Percentiles rank a stretch among this genome's conserved stretches.
These are phyloP conservation scores for Trametes cinnabarina DNA, from an alignment of 768 basidiomycete genomes.

Conservation along the genomic window DNA sequence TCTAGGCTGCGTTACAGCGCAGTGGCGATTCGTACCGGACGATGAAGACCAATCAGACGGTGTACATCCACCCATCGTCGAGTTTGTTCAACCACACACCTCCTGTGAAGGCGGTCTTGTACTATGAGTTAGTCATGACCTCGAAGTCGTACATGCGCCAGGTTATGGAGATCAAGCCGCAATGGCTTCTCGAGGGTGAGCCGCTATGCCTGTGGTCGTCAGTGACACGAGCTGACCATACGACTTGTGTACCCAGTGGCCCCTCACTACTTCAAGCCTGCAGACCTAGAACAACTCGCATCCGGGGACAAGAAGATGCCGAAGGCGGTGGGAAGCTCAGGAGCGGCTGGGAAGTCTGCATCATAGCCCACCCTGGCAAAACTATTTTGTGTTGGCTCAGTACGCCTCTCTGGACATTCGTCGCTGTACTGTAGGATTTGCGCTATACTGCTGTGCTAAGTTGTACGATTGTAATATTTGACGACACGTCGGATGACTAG, in stretches of 20 bases:
- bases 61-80: constrained; percentile 95
- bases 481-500: not conserved
- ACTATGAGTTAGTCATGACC: constrained; percentile 97
- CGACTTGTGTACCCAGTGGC: constrained; percentile 57
- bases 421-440: not conserved
- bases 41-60: constrained; percentile 92
- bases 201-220: not conserved
- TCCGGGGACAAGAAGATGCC: constrained; percentile 93
- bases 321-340: constrained; percentile 53
- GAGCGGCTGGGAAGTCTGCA: constrained; percentile 13
- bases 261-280: constrained; percentile 92
- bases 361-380: not conserved
- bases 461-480: not conserved
- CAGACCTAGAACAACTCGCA: constrained; percentile 76
- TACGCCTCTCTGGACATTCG: not conserved
- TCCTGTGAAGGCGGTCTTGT: constrained; percentile 84
- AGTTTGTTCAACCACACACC: constrained; percentile 95
- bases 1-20: constrained; percentile 86
- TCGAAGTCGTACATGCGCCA: constrained; percentile 97
- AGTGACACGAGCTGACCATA: not conserved
- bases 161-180: constrained; percentile 97
- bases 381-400: not conserved
- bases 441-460: no score
- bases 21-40: constrained; percentile 97
- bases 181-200: constrained; percentile 89